Evolutionary conservation across 768 basidiomycete species (phyloP).

Genomic region (Phanerochaete sordida): DNA sequence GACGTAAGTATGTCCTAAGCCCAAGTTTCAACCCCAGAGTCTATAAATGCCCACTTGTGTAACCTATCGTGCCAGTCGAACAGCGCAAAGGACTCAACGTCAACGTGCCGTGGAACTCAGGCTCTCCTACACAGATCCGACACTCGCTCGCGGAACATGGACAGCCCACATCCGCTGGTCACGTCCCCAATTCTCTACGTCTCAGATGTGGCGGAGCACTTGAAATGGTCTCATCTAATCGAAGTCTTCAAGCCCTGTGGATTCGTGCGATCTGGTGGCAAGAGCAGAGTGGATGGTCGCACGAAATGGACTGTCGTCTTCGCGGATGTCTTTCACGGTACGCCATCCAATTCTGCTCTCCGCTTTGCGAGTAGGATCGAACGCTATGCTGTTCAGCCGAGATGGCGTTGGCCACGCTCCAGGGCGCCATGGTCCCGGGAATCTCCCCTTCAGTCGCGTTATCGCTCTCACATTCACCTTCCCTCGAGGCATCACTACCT

Average conservation of each 20-base stretch:
- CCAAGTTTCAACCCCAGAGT: too few species aligned
- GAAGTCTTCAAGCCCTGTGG: not conserved
- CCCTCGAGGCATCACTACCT: not conserved
- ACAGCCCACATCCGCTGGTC: not conserved
- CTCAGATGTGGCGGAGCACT: not conserved
- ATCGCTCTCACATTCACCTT: not conserved
- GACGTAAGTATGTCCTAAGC: too few species aligned
- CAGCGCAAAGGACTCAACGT: not conserved
- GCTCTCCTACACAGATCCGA: not conserved
- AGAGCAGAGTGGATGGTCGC: not conserved
- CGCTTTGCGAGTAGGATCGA: not conserved
- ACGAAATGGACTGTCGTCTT: not conserved
- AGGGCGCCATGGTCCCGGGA: not conserved
- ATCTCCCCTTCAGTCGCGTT: not conserved
- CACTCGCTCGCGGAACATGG: not conserved
- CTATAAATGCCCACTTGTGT: too few species aligned
- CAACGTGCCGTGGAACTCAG: not conserved
- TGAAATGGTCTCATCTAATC: not conserved
- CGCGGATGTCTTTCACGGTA: not conserved
- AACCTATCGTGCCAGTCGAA: too few species aligned
- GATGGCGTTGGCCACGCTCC: conserved; percentile 9
- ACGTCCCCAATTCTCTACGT: not conserved
- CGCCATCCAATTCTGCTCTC: not conserved
- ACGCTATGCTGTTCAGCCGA: not conserved
- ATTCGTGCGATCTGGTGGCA: not conserved